Evolutionary conservation across 2,329 filamentous ascomycete species (phyloP), one percentile per base, ranked within the genome.

Genomic region (Aspergillus fructus): DNA sequence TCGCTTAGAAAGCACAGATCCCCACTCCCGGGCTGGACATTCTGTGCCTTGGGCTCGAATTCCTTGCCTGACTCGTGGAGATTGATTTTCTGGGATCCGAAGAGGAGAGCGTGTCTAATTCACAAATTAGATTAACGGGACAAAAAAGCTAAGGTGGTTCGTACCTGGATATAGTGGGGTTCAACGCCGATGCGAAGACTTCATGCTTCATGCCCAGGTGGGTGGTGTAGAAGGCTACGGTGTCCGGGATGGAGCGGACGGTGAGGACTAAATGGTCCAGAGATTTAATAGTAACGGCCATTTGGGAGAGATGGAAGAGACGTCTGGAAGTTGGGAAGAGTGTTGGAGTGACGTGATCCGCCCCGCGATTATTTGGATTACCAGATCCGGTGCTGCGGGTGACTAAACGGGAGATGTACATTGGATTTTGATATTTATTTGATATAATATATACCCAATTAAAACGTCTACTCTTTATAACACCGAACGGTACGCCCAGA

Each of bases 61-160:
- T 87, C 84, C 13, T 77, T 78, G 6, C 83, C 84, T 11, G 74
- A 72, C 61, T 83, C 76, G 64, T 87, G 85, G 2, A 88, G 76
- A 59, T 87, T 87, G 56, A 87, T 83, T 69, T 87, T 87, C 59
- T 85, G 83, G 1, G 62, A 65, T 34, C 84, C 85, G 62, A 87
- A 87, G 4, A 77, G 71, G 15, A 87, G 75, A 0, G 83, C 83
- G 57, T 83, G 78, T 12, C 84, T 21, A 3, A 21, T 19, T 19
- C 17, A 19, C 17, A 19, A 19, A 19, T 19, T 19, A 19, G 17
- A 21, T 21, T 4, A 21, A 21, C 21, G 21, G 21, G 21, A 21
- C 21, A 4, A 21, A 21, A 21, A 21, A 21, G 21, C 21, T 21
- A 21, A 4, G 3, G 21, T 21, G 21, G 21, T 21, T 21, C 3